Percentiles rank a stretch among this genome's conserved stretches.
Conservation (phyloP, 2,329 filamentous ascomycete genomes). For the Aureobasidium sp. region DNA sequence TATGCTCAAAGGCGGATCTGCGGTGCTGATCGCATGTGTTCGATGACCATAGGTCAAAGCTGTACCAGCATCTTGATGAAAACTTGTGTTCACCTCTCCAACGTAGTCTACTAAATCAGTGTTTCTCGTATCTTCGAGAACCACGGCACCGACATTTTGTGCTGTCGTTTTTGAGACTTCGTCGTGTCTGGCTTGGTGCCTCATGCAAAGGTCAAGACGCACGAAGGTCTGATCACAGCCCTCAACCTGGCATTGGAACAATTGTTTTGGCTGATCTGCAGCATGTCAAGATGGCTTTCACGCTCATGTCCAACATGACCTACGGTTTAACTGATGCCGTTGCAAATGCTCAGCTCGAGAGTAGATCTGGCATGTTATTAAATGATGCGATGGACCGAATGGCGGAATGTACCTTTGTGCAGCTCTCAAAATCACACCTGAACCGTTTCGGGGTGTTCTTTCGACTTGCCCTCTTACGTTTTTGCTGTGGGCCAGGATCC, state of each 20-base stretch:
- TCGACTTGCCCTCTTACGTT: conserved; percentile 53
- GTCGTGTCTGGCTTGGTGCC: conserved; percentile 38
- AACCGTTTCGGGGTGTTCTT: conserved; percentile 67
- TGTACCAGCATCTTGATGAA: background rate
- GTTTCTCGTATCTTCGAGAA: background rate
- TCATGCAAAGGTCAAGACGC: conserved; percentile 78
- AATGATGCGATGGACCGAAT: background rate
- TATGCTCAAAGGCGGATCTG: background rate
- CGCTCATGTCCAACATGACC: conserved; percentile 27
- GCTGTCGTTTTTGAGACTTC: conserved; percentile 48
- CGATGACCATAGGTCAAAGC: background rate
- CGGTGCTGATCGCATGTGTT: background rate
- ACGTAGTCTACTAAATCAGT: background rate
- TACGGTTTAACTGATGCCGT: conserved; percentile 86
- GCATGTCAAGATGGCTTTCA: conserved; percentile 14
- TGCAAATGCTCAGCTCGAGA: conserved; percentile 91
- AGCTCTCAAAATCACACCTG: conserved; percentile 69
- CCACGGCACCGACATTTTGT: background rate
- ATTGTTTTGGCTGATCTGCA: conserved; percentile 81
- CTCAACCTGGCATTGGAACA: conserved; percentile 82
- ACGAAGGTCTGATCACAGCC: conserved; percentile 90
- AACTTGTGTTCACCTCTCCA: background rate
- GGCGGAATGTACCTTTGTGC: conserved; percentile 50
- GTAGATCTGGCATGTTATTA: conserved; percentile 58
- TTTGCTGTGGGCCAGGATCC: conserved; percentile 8